These are phyloP conservation scores for Annulohypoxylon nitens DNA, from an alignment of 495 filamentous ascomycete genomes.

Conservation along the genomic window DNA sequence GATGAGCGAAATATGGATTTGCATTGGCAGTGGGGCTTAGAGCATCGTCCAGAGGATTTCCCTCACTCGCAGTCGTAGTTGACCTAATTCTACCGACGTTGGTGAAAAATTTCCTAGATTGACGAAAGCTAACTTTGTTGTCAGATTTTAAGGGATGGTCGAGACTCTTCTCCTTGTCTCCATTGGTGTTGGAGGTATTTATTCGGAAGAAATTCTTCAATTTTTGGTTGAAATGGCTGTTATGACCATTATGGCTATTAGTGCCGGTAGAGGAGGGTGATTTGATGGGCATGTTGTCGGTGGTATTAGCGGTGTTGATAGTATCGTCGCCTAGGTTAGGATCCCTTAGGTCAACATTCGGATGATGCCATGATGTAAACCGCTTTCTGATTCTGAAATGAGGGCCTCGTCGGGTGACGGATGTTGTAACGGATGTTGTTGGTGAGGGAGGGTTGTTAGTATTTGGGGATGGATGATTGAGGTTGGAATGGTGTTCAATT, in stretches of 20 bases:
- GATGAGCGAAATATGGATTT: slow-evolving; percentile 97
- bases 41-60: slow-evolving; percentile 87
- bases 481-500: slow-evolving; percentile 50
- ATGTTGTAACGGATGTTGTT: slow-evolving; percentile 46
- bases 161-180: slow-evolving; percentile 58
- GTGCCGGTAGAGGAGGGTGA: slow-evolving; percentile 44
- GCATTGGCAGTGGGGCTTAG: slow-evolving; percentile 94
- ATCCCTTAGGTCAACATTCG: slow-evolving; percentile 48
- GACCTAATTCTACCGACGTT: slow-evolving; percentile 83
- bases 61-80: slow-evolving; percentile 92
- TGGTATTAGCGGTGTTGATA: slow-evolving; percentile 17
- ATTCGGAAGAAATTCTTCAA: slow-evolving; percentile 99
- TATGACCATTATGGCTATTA: slow-evolving; percentile 71
- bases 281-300: slow-evolving; percentile 51
- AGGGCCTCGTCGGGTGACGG: slow-evolving; percentile 39
- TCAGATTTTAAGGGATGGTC: slow-evolving; percentile 58
- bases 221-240: slow-evolving; percentile 82
- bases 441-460: slow-evolving; percentile 36
- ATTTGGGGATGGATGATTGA: slow-evolving; percentile 37
- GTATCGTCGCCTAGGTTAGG: slow-evolving; percentile 35
- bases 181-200: slow-evolving; percentile 70
- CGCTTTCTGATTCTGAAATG: slow-evolving; percentile 50
- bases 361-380: slow-evolving; percentile 53
- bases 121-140: slow-evolving; percentile 78
- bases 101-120: slow-evolving; percentile 80